Base-by-base conservation (phyloP, 1,284 basidiomycete species). In the Ganoderma multipileum region DNA sequence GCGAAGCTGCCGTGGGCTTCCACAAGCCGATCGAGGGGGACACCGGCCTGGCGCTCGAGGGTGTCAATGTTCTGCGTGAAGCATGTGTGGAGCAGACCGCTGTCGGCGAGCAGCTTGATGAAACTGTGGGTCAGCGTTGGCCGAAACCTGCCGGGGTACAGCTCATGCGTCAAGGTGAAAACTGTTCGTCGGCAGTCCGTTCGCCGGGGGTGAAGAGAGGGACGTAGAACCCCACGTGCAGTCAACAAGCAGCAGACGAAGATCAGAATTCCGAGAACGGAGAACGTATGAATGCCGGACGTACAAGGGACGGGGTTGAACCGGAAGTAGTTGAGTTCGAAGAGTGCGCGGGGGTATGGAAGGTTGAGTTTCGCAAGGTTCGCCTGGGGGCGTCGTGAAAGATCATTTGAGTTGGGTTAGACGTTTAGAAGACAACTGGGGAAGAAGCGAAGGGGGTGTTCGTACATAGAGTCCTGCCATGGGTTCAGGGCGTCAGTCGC, bases 1-100 rank as follows among this genome's bases (percentile, higher is more conserved):
- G 94, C 94, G 73, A 97, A 96, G 73, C 92, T 95, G 0, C 96
- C 97, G 77, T 99, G 97, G 0, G 97, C 97, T 81, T 99, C 97
- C 39, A 99, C 86, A 68, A 99, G 90, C 74, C 88, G 88, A 20
- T 89, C 81, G 0, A 81, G 83, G 0, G 93, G 89, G 1, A 99
- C 86, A 7, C 95, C 96, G 0, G 96, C 93, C 1, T 91, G 86
- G 6, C 94, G 87, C 78, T 99, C 97, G 28, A 99, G 88, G 0
- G 95, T 97, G 78, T 99, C 97, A 68, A 98, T 96, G 76, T 95
- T 94, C 79, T 95, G 94, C 11, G 95, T 96, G 75, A 95, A 95
- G 79, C 93, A 94, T 44, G 86, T 90, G 68, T 89, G 86, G 0
- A 97, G 85, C 36, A 91, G 83, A 1, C 81, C 78, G 73, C 91